Percentiles rank a stretch among this genome's conserved stretches.
Conservation (phyloP, 441 rosid species). For the Theobroma grandiflorum region DNA sequence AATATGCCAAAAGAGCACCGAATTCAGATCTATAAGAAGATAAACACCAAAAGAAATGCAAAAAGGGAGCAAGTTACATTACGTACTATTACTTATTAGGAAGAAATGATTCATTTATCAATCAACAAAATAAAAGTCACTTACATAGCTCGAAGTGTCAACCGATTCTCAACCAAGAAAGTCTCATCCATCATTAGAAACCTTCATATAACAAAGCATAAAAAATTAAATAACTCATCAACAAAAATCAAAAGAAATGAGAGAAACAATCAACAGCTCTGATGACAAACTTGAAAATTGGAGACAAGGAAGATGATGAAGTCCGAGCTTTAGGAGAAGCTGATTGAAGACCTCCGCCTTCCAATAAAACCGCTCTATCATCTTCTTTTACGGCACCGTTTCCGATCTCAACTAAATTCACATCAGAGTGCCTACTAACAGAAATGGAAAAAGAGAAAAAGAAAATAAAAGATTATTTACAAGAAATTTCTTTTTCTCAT, state of each 20-base stretch:
- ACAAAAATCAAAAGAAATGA: background rate
- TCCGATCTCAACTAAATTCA: conserved; percentile 59
- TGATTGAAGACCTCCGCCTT: conserved; percentile 69
- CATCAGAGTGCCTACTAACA: conserved; percentile 69
- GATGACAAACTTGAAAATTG: conserved; percentile 55
- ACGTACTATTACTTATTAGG: background rate
- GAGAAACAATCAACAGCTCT: conserved; percentile 13
- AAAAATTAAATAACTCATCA: conserved; percentile 6
- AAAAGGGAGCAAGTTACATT: background rate
- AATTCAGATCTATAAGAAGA: conserved; percentile 59
- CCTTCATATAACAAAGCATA: conserved; percentile 41
- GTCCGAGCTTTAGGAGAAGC: conserved; percentile 60
- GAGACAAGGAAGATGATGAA: conserved; percentile 47
- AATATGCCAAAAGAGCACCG: conserved; percentile 56
- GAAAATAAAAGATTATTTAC: background rate
- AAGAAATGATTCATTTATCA: conserved; percentile 1
- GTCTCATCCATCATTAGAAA: conserved; percentile 69
- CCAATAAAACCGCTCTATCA: conserved; percentile 63
- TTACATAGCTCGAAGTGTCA: conserved; percentile 75
- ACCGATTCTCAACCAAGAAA: conserved; percentile 68
- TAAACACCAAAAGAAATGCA: background rate
- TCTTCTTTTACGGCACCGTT: conserved; percentile 56
- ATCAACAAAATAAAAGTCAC: conserved; percentile 26
- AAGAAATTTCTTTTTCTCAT: background rate
- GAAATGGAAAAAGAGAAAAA: background rate